A percentile compares a stretch with the other conserved stretches of the same genome.
Evolutionary conservation across 768 basidiomycete genomes (phyloP).

Genomic region (Favolaschia claudopus): DNA sequence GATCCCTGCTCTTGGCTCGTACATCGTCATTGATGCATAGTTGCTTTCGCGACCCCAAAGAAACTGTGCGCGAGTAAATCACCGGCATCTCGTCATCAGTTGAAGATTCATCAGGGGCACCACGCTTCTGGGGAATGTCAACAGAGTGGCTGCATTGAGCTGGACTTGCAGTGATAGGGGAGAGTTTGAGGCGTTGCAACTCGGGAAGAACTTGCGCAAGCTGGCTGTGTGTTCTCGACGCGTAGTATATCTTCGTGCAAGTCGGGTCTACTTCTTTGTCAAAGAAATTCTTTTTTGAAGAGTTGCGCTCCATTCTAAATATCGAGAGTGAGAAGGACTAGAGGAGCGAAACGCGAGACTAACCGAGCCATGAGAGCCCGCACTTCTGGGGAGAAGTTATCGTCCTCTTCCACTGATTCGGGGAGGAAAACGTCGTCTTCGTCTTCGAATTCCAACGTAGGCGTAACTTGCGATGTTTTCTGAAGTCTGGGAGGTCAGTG

Average conservation of each 20-base stretch:
- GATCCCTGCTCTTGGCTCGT: constrained; percentile 64
- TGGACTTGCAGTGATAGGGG: constrained; percentile 14
- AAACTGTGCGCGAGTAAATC: constrained; percentile 66
- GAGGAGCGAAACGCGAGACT: constrained; percentile 25
- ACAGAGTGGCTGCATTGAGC: constrained; percentile 23
- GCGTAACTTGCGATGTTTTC: constrained; percentile 23
- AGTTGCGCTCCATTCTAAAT: constrained; percentile 33
- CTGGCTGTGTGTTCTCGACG: constrained; percentile 96
- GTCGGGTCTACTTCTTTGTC: constrained; percentile 55
- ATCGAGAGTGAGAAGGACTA: constrained; percentile 27
- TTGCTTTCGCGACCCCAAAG: constrained; percentile 89
- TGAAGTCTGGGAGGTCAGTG: constrained; percentile 5
- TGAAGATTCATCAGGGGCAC: constrained; percentile 33
- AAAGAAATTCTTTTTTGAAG: constrained; percentile 11
- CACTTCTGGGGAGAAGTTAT: constrained; percentile 80
- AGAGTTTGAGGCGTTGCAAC: constrained; percentile 72
- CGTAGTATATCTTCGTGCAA: constrained; percentile 90
- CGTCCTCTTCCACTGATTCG: constrained; percentile 52
- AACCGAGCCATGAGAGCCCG: constrained; percentile 84
- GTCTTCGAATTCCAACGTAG: constrained; percentile 39
- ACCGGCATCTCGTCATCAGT: constrained; percentile 28
- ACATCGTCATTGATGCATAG: constrained; percentile 91
- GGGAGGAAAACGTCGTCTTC: constrained; percentile 82
- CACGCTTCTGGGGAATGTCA: constrained; percentile 23
- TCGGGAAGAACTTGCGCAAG: constrained; percentile 91